Percentiles rank a stretch among this genome's conserved stretches.
phyloP scores from a whole-genome alignment of 2,329 filamentous ascomycete genomes.

The Cercospora sp. region DNA sequence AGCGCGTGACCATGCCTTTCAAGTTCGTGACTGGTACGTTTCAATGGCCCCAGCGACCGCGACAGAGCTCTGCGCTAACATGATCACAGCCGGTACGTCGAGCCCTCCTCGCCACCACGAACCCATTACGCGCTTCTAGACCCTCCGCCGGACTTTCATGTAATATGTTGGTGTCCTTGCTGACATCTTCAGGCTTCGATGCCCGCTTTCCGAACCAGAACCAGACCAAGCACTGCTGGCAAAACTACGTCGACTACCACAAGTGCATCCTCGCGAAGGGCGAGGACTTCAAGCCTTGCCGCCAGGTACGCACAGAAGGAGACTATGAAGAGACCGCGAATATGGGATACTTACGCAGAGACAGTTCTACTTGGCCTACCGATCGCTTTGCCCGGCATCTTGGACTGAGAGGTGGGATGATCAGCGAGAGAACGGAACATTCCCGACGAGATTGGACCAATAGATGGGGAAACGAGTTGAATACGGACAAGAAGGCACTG shows the following conservation, averaged over 20 bases:
- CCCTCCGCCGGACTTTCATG: background rate
- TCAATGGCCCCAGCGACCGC: constrained; percentile 1
- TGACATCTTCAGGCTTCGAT: constrained; percentile 74
- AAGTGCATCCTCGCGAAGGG: constrained; percentile 99
- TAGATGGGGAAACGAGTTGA: constrained; percentile 33
- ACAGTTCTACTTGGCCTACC: constrained; percentile 95
- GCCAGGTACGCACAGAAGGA: constrained; percentile 65
- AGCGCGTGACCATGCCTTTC: constrained; percentile 97
- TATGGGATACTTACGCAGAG: background rate
- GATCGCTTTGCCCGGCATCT: constrained; percentile 91
- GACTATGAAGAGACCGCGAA: background rate
- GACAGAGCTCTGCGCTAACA: constrained; percentile 26
- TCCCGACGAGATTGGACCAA: constrained; percentile 53
- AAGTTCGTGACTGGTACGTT: constrained; percentile 98
- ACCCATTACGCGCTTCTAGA: background rate
- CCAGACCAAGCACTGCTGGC: constrained; percentile 99
- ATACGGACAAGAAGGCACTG: background rate
- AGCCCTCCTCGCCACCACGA: constrained; percentile 1
- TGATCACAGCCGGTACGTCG: constrained; percentile 37
- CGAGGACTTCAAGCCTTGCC: constrained; percentile 96
- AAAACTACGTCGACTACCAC: constrained; percentile 99
- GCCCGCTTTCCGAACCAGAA: constrained; percentile 99
- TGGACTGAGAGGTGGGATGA: constrained; percentile 97
- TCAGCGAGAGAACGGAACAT: constrained; percentile 70
- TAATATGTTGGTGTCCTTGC: background rate